These are phyloP conservation scores for Neurospora sp. DNA, from an alignment of 495 filamentous ascomycete genomes.

Conservation along the genomic window DNA sequence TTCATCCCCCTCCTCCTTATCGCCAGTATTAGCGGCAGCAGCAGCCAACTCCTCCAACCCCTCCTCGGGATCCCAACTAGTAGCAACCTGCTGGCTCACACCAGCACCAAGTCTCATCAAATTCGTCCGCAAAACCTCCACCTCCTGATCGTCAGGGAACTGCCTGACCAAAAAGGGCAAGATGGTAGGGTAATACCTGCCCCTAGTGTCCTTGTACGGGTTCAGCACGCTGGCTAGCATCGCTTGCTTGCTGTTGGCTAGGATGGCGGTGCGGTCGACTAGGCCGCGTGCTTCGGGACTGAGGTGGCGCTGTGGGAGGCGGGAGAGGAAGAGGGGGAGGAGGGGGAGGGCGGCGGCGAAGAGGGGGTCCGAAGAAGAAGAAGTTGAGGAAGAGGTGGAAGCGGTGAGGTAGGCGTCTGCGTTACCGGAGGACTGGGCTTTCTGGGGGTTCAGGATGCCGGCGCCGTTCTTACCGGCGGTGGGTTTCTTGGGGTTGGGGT, in stretches of 20 bases:
- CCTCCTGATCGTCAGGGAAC: slow-evolving; percentile 48
- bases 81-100: slow-evolving; percentile 47
- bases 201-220: slow-evolving; percentile 50
- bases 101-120: slow-evolving; percentile 27
- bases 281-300: slow-evolving; percentile 53
- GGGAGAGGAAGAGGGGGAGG: slow-evolving; percentile 50
- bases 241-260: slow-evolving; percentile 52
- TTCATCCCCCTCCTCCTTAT: neutral
- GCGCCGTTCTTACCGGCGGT: slow-evolving; percentile 9
- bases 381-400: slow-evolving; percentile 21
- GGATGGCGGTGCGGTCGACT: slow-evolving; percentile 69
- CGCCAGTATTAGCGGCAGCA: neutral
- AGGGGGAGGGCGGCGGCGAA: slow-evolving; percentile 44
- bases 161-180: slow-evolving; percentile 61
- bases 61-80: slow-evolving; percentile 19
- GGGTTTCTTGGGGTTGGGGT: slow-evolving; percentile 3
- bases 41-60: slow-evolving; percentile 1
- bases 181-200: slow-evolving; percentile 54
- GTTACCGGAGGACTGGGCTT: slow-evolving; percentile 25
- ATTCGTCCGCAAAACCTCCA: slow-evolving; percentile 54
- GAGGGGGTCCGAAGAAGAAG: slow-evolving; percentile 43
- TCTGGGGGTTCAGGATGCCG: slow-evolving; percentile 4
- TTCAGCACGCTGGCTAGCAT: slow-evolving; percentile 75
- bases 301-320: slow-evolving; percentile 51
- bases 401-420: slow-evolving; percentile 25